Evolutionary conservation across 352 stramenopile genomes (phyloP).

Genomic region (Aphanomyces euteiches): DNA sequence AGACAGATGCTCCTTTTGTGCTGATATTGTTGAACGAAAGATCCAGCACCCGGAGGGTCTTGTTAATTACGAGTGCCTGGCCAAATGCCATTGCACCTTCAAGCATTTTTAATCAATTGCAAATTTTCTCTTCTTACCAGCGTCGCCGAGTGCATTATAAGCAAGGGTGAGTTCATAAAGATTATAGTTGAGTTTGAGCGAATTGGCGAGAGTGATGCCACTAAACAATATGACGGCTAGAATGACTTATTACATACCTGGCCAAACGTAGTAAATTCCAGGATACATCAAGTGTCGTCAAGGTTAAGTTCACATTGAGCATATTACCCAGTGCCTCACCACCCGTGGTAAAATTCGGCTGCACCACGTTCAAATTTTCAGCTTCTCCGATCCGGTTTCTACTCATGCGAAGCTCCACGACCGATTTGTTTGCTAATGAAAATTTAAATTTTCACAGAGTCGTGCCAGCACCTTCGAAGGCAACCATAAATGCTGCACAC

Average conservation of each 20-base stretch:
- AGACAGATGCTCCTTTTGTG: conserved; percentile 62
- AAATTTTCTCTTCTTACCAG: neutral
- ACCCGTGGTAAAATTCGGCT: conserved; percentile 33
- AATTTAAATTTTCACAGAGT: too few relatives aligned
- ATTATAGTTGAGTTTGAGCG: conserved; percentile 29
- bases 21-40: conserved; percentile 78
- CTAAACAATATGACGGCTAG: neutral
- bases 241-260: neutral
- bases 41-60: conserved; percentile 60
- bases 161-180: conserved; percentile 29
- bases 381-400: conserved; percentile 45
- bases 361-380: conserved; percentile 44
- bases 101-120: neutral
- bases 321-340: conserved; percentile 42
- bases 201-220: conserved; percentile 26
- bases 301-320: conserved; percentile 38
- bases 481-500: conserved; percentile 77
- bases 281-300: conserved; percentile 38
- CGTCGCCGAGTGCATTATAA: conserved; percentile 30
- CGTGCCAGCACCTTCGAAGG: conserved; percentile 46
- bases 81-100: conserved; percentile 63
- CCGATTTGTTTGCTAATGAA: conserved; percentile 28
- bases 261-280: conserved; percentile 45
- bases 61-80: conserved; percentile 60
- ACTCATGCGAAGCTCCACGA: conserved; percentile 36